Base-by-base conservation (phyloP, 495 filamentous ascomycete genomes). In the Rhypophila decipiens region DNA sequence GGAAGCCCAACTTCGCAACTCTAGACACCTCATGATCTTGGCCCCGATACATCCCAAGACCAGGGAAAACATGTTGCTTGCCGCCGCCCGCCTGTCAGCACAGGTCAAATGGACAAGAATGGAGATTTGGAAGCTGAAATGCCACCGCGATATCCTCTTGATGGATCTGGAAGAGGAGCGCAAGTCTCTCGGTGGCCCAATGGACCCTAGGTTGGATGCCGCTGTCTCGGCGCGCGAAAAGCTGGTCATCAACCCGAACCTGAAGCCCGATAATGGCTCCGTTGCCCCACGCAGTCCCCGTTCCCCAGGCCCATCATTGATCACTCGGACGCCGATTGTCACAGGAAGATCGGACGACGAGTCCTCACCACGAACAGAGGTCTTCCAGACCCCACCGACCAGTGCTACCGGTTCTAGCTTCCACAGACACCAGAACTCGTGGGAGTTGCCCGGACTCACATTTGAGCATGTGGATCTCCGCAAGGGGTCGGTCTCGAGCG, bases 71-170 rank as follows among this genome's bases (percentile, higher is more conserved):
- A 79, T 96, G 46, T 76, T 96, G 19, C 73, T 88, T 54, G 84
- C 88, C 24, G 94, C 93, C 12, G 90, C 83, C 3, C 79, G 85
- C 10, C 83, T 95, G 68, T 80, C 90, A 20, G 90, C 90, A 5
- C 90, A 93, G 56, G 70, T 97, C 31, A 91, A 94, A 60, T 96
- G 90, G 91, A 80, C 84, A 17, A 75, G 93, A 49, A 88, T 90
- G 62, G 90, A 96, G 51, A 91, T 95, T 11, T 96, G 88, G 89
- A 87, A 84, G 21, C 76, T 90, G 49, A 90, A 79, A 60, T 96
- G 90, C 51, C 89, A 97, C 64, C 84, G 84, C 42, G 90, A 96
- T 58, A 87, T 99, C 45, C 75, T 97, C 11, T 71, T 78, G 1
- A 69, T 88, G 65, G 93, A 96, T 59, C 69, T 97, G 33, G 85